Base-by-base conservation (phyloP, 2,329 filamentous ascomycete genomes). In the Stachybotrys elegans region DNA sequence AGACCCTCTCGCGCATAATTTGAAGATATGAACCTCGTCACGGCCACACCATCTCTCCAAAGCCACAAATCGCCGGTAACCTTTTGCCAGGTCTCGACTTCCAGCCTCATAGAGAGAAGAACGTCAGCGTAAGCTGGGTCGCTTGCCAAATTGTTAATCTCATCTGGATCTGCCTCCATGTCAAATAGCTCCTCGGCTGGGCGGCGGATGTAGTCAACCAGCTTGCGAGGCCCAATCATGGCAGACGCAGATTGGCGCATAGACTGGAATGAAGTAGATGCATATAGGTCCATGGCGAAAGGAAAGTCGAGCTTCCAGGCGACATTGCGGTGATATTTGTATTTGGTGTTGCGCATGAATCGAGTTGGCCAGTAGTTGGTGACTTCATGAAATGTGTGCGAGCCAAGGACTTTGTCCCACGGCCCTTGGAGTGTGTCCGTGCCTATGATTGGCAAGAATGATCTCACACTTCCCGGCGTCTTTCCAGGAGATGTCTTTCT, bases 321-420 rank as follows among this genome's bases (percentile, higher is more conserved):
- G 1, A 75, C 57, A 40, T 76, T 76, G 14, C 73, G 66, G 49
- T 76, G 72, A 49, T 75, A 75, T 51, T 75, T 76, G 61, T 63
- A 73, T 5, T 57, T 54, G 0, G 51, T 52, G 3, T 56, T 63
- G n/a, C 72, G 68, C 27, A 75, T 56, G 48, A 63, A 69, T 12
- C 72, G 63, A 2, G 72, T 76, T 0, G 73, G 72, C 63, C 66
- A 76, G 56, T 75, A 76, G 48, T 75, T 73, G 6, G 63, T 65
- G 3, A 71, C 57, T 46, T 76, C 72, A 44, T 76, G 72, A 51
- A 74, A 75, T 1, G 73, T 76, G 51, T 76, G 72, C 1, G 70
- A 74, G 14, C 73, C 72, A 46, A 70, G 75, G 7, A 75, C 66
- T 11, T 67, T 60, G n/a, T 61, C 48, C 53, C 59, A 57, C 4